Percentiles rank a stretch among this genome's conserved stretches.
Evolutionary conservation across 2,329 filamentous ascomycete species (phyloP).

Genomic region (Penicillium olsonii): DNA sequence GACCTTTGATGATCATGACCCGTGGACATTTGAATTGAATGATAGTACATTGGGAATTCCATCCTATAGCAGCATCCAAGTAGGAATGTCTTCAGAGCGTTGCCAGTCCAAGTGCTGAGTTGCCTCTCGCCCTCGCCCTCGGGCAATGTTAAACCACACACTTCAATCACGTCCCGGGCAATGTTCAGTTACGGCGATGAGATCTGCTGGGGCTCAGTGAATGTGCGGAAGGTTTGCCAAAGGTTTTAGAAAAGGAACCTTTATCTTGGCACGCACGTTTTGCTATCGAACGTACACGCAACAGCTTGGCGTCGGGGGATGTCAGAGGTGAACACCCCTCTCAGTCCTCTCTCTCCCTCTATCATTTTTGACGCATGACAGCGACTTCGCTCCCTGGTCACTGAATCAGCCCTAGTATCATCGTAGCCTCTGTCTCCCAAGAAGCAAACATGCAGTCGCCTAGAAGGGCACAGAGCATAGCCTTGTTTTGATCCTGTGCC

Average conservation of each 20-base stretch:
- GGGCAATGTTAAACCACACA: background rate
- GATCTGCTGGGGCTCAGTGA: too few species aligned
- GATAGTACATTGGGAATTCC: background rate
- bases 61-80: background rate
- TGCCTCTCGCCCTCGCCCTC: background rate
- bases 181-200: background rate
- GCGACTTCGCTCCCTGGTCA: too few species aligned
- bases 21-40: background rate
- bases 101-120: background rate
- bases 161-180: background rate
- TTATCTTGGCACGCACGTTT: too few species aligned
- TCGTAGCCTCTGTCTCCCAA: too few species aligned
- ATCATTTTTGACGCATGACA: too few species aligned
- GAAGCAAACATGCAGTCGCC: background rate
- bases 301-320: background rate
- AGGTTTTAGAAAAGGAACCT: too few species aligned
- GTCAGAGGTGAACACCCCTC: too few species aligned
- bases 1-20: background rate
- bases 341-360: too few species aligned
- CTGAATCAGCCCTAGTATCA: too few species aligned
- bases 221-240: too few species aligned
- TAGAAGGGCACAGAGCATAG: background rate
- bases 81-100: background rate
- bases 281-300: background rate
- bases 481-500: background rate